Conservation (phyloP, 2,329 filamentous ascomycete genomes). For the Fusarium piperis region DNA sequence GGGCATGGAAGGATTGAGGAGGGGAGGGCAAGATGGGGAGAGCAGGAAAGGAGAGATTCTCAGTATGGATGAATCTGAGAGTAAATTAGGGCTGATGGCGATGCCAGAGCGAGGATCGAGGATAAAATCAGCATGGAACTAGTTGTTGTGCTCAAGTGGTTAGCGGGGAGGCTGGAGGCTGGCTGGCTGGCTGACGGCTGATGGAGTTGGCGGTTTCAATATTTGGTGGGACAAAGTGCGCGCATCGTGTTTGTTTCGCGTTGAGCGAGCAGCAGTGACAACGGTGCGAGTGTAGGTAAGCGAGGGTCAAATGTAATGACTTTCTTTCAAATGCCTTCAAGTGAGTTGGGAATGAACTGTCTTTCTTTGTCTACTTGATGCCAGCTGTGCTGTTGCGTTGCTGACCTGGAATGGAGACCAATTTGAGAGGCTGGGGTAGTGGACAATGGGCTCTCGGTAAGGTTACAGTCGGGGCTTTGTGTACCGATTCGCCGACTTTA, state of each 20-base stretch:
- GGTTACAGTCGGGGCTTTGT: constrained; percentile 20
- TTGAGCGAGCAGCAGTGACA: constrained; percentile 1
- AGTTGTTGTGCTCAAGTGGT: not conserved
- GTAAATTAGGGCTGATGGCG: constrained; percentile 8
- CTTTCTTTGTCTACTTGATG: not conserved
- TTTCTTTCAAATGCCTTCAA: not conserved
- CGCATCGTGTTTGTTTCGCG: constrained; percentile 40
- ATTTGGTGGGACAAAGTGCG: constrained; percentile 14
- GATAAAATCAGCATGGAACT: not conserved
- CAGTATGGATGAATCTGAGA: not conserved
- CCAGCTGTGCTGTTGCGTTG: not conserved
- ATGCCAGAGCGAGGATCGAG: constrained; percentile 15
- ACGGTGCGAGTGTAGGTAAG: not conserved
- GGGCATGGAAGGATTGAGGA: constrained; percentile 5
- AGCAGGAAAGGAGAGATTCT: not conserved
- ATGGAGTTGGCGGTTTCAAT: constrained; percentile 8
- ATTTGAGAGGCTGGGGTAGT: constrained; percentile 23
- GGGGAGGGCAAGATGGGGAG: not conserved
- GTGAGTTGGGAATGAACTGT: not conserved
- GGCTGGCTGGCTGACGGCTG: constrained; percentile 8
- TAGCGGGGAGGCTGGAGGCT: constrained; percentile 34
- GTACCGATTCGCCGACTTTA: constrained; percentile 16
- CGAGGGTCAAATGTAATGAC: not conserved
- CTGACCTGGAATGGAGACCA: not conserved
- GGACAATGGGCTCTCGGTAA: not conserved